These are phyloP conservation scores for Plenodomus biglobosus DNA, from an alignment of 2,329 filamentous ascomycete genomes.

Conservation along the genomic window DNA sequence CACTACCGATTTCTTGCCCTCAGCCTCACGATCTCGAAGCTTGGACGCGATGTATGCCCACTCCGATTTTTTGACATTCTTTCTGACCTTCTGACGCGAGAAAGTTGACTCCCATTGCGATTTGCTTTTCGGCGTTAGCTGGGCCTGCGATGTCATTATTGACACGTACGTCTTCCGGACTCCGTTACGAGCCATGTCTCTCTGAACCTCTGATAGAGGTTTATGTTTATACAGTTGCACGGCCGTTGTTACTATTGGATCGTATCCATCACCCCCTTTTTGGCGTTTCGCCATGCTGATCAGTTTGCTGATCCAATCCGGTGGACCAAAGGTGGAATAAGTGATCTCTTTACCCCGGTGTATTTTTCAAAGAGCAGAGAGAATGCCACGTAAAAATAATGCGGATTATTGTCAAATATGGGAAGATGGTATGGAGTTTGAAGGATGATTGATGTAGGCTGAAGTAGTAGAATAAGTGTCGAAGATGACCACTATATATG, in stretches of 20 bases:
- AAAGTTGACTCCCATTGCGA: conserved; percentile 8
- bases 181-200: conserved; percentile 3
- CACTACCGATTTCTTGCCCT: neutral
- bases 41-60: conserved; percentile 6
- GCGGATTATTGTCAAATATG: too few relatives aligned
- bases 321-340: neutral
- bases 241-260: too few relatives aligned
- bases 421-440: too few relatives aligned
- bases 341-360: too few relatives aligned
- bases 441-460: neutral
- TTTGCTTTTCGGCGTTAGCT: neutral
- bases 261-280: conserved; percentile 8
- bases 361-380: too few relatives aligned
- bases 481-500: too few relatives aligned
- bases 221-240: neutral
- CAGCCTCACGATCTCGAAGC: neutral
- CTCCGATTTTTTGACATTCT: conserved; percentile 4
- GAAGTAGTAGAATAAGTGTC: neutral
- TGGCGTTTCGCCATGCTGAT: conserved; percentile 8
- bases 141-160: neutral
- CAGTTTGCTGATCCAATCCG: neutral
- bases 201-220: conserved; percentile 6
- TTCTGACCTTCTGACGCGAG: conserved; percentile 7
- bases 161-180: conserved; percentile 10
- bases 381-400: too few relatives aligned